A percentile compares a stretch with the other conserved stretches of the same genome.
phyloP scores from a whole-genome alignment of 23 red algal species.

The Gracilariopsis chorda region DNA sequence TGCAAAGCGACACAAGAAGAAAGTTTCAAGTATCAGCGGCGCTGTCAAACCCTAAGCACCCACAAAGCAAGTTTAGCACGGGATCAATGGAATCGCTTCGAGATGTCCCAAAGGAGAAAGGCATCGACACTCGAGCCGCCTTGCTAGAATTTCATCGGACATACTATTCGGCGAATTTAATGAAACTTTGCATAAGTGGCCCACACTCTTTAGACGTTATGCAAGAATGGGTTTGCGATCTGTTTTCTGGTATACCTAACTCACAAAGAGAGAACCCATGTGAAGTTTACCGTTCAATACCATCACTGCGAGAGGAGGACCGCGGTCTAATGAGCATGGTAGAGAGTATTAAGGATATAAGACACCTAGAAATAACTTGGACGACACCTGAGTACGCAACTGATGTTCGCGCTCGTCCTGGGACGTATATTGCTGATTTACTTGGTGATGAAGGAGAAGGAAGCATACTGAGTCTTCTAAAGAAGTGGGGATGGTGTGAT shows the following conservation, averaged over 20 bases:
- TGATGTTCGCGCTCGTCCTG: conserved; percentile 63
- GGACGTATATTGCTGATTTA: conserved; percentile 60
- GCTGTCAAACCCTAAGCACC: conserved; percentile 65
- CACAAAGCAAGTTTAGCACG: conserved; percentile 86
- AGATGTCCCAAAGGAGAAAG: conserved; percentile 32
- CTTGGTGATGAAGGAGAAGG: conserved; percentile 88
- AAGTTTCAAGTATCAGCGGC: conserved; percentile 65
- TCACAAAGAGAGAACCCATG: conserved; percentile 23
- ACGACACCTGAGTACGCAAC: conserved; percentile 40
- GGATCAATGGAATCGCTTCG: conserved; percentile 77
- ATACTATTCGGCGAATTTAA: conserved; percentile 91
- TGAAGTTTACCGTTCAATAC: conserved; percentile 42
- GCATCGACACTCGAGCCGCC: conserved; percentile 52
- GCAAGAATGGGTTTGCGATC: conserved; percentile 53
- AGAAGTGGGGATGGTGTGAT: conserved; percentile 75
- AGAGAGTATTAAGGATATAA: conserved; percentile 75
- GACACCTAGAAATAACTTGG: conserved; percentile 71
- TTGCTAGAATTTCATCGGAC: conserved; percentile 74
- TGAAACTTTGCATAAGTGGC: conserved; percentile 76
- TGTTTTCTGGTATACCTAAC: conserved; percentile 81
- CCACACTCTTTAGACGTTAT: conserved; percentile 64
- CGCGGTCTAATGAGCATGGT: conserved; percentile 23
- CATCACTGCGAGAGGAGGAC: conserved; percentile 32
- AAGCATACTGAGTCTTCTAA: conserved; percentile 69
- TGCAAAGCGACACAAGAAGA: conserved; percentile 78